Percentiles rank a stretch among this genome's conserved stretches.
These are phyloP conservation scores for Ophiostoma sp. DNA, from an alignment of 2,329 filamentous ascomycete genomes.

Conservation along the genomic window DNA sequence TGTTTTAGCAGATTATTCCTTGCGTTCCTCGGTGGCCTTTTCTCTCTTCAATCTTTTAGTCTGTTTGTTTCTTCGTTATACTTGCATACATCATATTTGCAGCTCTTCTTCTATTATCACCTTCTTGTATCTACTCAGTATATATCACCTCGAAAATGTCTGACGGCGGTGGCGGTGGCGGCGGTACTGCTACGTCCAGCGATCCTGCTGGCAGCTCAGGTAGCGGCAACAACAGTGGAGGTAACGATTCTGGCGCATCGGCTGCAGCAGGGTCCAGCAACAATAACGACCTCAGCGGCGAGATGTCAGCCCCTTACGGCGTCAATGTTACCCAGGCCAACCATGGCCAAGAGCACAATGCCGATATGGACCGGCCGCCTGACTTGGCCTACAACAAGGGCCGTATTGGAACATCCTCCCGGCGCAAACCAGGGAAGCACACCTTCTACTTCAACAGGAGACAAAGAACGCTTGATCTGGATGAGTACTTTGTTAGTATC, in stretches of 20 bases:
- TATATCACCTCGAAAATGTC: conserved; percentile 17
- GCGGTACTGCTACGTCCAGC: background rate
- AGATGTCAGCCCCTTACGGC: conserved; percentile 19
- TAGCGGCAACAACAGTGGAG: background rate
- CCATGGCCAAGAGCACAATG: conserved; percentile 16
- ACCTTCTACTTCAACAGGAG: conserved; percentile 33
- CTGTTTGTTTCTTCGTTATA: background rate
- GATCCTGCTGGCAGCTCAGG: background rate
- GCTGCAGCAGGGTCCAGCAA: background rate
- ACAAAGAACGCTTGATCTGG: conserved; percentile 38
- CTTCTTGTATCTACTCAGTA: background rate
- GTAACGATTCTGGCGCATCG: background rate
- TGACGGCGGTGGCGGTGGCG: conserved; percentile 17
- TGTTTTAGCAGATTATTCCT: background rate
- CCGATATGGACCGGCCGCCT: conserved; percentile 18
- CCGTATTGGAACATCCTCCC: conserved; percentile 28
- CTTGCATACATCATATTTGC: background rate
- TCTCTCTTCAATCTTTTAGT: background rate
- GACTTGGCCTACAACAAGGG: conserved; percentile 23
- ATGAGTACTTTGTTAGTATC: conserved; percentile 43
- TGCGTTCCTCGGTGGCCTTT: conserved; percentile 2
- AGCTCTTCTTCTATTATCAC: background rate
- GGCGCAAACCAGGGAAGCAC: conserved; percentile 30
- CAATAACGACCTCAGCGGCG: conserved; percentile 15
- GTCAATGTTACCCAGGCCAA: conserved; percentile 4